phyloP scores from a whole-genome alignment of 305 asterid genomes.

The Solanum hybrid region DNA sequence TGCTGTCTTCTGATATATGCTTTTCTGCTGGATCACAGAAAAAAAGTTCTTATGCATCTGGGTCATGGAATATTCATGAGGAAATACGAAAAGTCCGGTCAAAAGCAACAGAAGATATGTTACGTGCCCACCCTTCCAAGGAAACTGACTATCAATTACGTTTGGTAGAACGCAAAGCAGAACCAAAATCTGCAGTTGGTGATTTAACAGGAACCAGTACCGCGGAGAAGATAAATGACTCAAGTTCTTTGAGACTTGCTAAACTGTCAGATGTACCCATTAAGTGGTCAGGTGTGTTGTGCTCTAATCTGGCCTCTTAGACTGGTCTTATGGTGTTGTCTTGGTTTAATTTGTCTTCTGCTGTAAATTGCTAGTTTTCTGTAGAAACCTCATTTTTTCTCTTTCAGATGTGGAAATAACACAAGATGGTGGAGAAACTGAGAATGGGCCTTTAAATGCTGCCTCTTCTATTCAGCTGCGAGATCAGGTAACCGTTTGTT shows the following conservation, averaged over 20 bases:
- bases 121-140: conserved; percentile 41
- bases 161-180: conserved; percentile 19
- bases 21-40: conserved; percentile 37
- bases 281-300: conserved; percentile 30
- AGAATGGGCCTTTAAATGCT: conserved; percentile 22
- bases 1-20: conserved; percentile 7
- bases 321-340: conserved; percentile 16
- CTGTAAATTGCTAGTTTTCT: background rate
- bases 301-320: conserved; percentile 34
- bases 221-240: conserved; percentile 26
- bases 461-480: conserved; percentile 22
- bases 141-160: conserved; percentile 34
- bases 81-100: conserved; percentile 73
- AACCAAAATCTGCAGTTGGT: conserved; percentile 23
- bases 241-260: conserved; percentile 18
- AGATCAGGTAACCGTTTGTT: conserved; percentile 35
- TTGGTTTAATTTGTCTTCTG: background rate
- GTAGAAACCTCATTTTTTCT: conserved; percentile 4
- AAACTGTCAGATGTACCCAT: conserved; percentile 22
- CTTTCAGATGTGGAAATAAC: conserved; percentile 39
- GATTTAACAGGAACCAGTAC: conserved; percentile 14
- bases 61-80: conserved; percentile 82
- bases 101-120: conserved; percentile 71
- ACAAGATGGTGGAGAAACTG: conserved; percentile 23
- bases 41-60: conserved; percentile 56